Evolutionary conservation across 805 yeast species (phyloP), one percentile per base, ranked within the genome.

Genomic region (Metschnikowia picachoensis): DNA sequence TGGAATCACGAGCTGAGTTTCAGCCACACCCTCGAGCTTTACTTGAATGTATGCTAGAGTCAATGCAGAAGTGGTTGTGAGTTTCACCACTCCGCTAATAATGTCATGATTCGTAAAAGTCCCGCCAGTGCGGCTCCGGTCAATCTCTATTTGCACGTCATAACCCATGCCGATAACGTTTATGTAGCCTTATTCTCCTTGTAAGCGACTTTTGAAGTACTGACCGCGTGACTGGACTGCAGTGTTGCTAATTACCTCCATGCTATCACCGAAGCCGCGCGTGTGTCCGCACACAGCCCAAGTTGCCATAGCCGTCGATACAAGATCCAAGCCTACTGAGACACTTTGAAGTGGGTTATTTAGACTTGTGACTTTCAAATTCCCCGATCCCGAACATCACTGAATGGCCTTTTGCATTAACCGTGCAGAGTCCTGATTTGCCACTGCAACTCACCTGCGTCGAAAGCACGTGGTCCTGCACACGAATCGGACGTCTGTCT

Each of bases 1-100:
- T 0, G 73, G 70, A 1, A 73, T 54, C 10, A 49, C 52, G 15
- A 78, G 48, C 40, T 59, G 61, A 0, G 80, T 63, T 33, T 57
- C 59, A 10, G 80, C 60, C 1, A 74, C 59, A 1, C 83, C 85
- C 52, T 77, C 77, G 13, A 79, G 61, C 52, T 79, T 78, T 37
- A 78, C 81, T 49, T 73, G 77, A 33, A 79, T 73, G 50, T 67
- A 67, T 34, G 70, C 70, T 32, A 79, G 60, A 2, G 75, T 56
- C n/a, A 75, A 62, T 10, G 78, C 68, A 3, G 68, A 59, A 9
- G 70, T 60, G 7, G 70, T 74, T 13, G 60, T 61, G 43, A 78
- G 60, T 12, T 55, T 52, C 1, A 78, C 73, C 4, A 46, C 51
- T 0, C 82, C 83, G 31, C 59, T 46, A 10, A 78, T 60, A 8